These are phyloP conservation scores for Linnemannia zychae DNA, from an alignment of 192 early-diverging fungal species.

Conservation along the genomic window DNA sequence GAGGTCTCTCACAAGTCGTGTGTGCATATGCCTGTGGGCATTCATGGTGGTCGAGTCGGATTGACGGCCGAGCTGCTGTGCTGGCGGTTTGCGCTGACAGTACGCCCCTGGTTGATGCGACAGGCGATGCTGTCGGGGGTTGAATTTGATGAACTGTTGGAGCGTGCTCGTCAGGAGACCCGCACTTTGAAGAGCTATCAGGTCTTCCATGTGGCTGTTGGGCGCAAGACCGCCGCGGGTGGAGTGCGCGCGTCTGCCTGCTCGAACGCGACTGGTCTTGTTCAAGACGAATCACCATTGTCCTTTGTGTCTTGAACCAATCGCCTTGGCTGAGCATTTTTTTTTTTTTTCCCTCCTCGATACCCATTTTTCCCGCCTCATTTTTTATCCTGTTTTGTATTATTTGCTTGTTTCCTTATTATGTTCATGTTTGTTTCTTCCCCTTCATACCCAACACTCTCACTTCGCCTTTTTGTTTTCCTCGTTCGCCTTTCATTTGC, in stretches of 20 bases:
- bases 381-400: neutral
- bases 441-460: neutral
- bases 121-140: slow-evolving; percentile 52
- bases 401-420: neutral
- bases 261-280: neutral
- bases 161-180: slow-evolving; percentile 43
- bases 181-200: slow-evolving; percentile 50
- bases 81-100: slow-evolving; percentile 36
- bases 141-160: slow-evolving; percentile 50
- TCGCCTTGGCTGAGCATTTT: neutral
- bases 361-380: neutral
- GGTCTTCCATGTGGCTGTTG: slow-evolving; percentile 48
- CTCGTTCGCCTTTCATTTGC: neutral
- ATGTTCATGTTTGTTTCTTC: neutral
- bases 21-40: slow-evolving; percentile 49
- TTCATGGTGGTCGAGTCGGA: slow-evolving; percentile 47
- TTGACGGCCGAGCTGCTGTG: slow-evolving; percentile 38
- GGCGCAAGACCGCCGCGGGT: slow-evolving; percentile 26
- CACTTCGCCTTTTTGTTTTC: neutral
- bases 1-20: slow-evolving; percentile 41
- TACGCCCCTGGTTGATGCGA: slow-evolving; percentile 52
- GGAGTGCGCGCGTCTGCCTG: neutral
- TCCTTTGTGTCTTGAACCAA: slow-evolving; percentile 3
- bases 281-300: neutral
- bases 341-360: neutral